These are phyloP conservation scores for Endothia cerciana DNA, from an alignment of 2,329 filamentous ascomycete species.

Conservation along the genomic window DNA sequence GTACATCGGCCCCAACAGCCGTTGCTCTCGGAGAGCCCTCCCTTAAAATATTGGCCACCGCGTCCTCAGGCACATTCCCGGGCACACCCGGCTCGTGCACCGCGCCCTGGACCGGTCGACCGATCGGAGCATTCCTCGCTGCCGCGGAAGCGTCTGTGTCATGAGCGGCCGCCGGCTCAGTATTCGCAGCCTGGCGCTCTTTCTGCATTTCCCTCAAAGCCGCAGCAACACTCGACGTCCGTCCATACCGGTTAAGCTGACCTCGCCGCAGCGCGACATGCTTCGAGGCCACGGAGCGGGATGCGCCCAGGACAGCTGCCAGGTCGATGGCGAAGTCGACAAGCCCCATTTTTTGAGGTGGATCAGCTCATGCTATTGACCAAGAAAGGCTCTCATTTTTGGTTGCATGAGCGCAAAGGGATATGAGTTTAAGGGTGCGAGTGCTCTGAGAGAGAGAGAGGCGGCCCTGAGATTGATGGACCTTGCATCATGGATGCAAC, in stretches of 20 bases:
- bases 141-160: not conserved
- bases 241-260: conserved; percentile 56
- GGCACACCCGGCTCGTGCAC: not conserved
- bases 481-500: conserved; percentile 26
- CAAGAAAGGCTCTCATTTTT: not conserved
- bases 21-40: not conserved
- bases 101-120: not conserved
- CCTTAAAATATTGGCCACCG: not conserved
- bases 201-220: conserved; percentile 33
- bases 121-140: no score
- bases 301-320: conserved; percentile 70
- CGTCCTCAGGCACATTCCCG: not conserved
- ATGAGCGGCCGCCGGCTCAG: not conserved
- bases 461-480: conserved; percentile 15
- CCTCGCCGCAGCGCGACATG: conserved; percentile 61
- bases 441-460: not conserved
- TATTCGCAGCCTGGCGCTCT: not conserved
- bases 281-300: conserved; percentile 67
- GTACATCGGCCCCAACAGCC: not conserved
- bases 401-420: not conserved
- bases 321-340: conserved; percentile 70
- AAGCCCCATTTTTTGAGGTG: conserved; percentile 54
- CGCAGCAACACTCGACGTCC: conserved; percentile 49
- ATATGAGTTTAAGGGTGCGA: not conserved
- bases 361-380: not conserved